Base-by-base conservation (phyloP, 192 early-diverging fungal species). In the Coemansia furcata region DNA sequence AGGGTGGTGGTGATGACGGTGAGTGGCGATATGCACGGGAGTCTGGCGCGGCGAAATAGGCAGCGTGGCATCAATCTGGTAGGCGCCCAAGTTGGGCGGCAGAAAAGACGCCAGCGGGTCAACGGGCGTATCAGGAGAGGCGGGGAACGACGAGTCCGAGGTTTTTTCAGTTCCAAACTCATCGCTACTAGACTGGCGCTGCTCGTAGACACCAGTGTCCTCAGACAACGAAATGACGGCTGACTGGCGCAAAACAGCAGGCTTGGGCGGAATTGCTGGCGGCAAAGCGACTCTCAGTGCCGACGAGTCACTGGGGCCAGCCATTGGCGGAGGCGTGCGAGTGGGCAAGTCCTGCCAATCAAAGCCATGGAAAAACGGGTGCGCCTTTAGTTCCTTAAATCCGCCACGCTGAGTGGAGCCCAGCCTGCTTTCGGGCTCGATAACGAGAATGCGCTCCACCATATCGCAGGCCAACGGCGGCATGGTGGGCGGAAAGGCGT, bases 321-420 rank as follows among this genome's bases (percentile, higher is more conserved):
- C 73, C 78, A 81, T 81, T 29, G 39, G 49, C 15, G 78, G 78
- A 54, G 78, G 78, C 17, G 78, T 67, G 36, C 74, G 61, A 36
- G 55, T 35, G 1, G 60, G 30, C 19, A 95, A 38, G 0, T 63
- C 58, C 9, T 84, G 74, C 92, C 92, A 97, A 12, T 89, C 78
- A 37, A 97, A 85, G n/a, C 86, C 92, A 0, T 85, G 63, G 65
- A 98, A 98, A 62, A 98, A 95, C 14, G 90, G 67, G 47, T 98
- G 93, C 12, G 70, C 71, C 66, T 91, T 92, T 46, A 98, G 71
- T 26, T 85, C 85, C 8, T 76, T 71, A 14, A 93, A 68, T 1
- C 80, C 80, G 15, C 82, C 78, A 43, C 85, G 67, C 55, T 84
- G 78, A 38, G 82, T 77, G 59, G 90, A 67, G 63, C 92, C 87